Evolutionary conservation across 208 protist species (phyloP).

Genomic region (Trypanosoma vivax): DNA sequence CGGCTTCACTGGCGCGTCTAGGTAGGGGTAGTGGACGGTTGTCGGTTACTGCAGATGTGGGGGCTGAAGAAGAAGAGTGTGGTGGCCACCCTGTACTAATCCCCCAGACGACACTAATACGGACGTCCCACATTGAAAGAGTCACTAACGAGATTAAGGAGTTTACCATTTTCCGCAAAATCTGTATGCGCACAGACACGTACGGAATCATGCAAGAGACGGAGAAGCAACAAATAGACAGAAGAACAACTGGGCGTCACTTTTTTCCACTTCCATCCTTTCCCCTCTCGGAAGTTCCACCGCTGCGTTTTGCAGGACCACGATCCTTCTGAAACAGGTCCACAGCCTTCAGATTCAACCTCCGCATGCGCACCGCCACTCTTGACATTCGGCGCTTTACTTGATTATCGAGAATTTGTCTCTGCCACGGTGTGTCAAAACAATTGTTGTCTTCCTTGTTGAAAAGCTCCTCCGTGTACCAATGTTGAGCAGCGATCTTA

Average conservation of each 20-base stretch:
- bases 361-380: constrained; percentile 68
- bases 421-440: constrained; percentile 82
- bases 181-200: too few species aligned
- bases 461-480: constrained; percentile 82
- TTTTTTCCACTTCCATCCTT: constrained; percentile 18
- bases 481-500: constrained; percentile 79
- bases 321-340: constrained; percentile 87
- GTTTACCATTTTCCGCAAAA: too few species aligned
- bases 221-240: neutral
- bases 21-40: too few species aligned
- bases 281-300: constrained; percentile 13
- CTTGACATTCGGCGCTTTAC: constrained; percentile 62
- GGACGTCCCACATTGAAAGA: too few species aligned
- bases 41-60: too few species aligned
- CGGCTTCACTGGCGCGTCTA: too few species aligned
- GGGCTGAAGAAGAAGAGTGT: too few species aligned
- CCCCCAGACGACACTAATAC: too few species aligned
- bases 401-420: constrained; percentile 79
- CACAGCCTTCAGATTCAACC: constrained; percentile 72
- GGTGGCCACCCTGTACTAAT: too few species aligned
- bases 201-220: neutral
- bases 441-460: constrained; percentile 47
- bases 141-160: too few species aligned
- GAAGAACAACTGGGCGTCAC: neutral
- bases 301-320: constrained; percentile 53